Evolutionary conservation across 257 asterid species (phyloP), one percentile per base, ranked within the genome.

Genomic region (Fraxinus anomala): DNA sequence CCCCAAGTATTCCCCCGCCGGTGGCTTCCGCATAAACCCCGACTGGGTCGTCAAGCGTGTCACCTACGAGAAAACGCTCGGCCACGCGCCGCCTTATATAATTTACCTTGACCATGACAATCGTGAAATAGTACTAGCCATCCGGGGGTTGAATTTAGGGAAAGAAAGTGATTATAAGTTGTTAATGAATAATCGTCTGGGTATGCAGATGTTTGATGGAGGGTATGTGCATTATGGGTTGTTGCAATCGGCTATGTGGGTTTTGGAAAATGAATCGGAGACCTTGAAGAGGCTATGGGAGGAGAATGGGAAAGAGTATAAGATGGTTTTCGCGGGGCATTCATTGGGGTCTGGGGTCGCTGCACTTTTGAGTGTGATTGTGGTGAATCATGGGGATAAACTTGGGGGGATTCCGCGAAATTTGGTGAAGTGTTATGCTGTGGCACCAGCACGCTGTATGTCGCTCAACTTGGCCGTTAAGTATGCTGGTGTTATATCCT

Each of bases 341-440:
- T 96, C 98, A 30, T 83, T 96, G 85, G 99, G 99, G 33, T 96
- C 98, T 0, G 98, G 99, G 21, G 97, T 96, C n/a, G 97, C 97
- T 0, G 84, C 99, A 19, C 76, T 96, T 83, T 74, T 93, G 84
- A 76, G 86, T 44, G 83, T 96, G 63, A 90, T 96, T 78, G 91
- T 89, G 36, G 98, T 90, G 26, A 96, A 96, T 80, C 97, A 93
- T 78, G 86, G 97, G 70, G 72, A 89, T 76, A 70, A 68, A 67
- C 79, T 96, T 21, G 99, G 97, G 21, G 98, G 97, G 11, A 75
- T 96, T 80, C 92, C 98, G 0, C 79, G 98, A 89, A 80, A 80
- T 80, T 74, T 91, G 80, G 39, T 96, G 23, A 81, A 87, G 76
- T 93, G 98, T 78, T 96, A 93, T 71, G 92, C 99, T 1, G 89